phyloP scores from a whole-genome alignment of 345 rosid genomes.

The Rubroshorea leprosula region DNA sequence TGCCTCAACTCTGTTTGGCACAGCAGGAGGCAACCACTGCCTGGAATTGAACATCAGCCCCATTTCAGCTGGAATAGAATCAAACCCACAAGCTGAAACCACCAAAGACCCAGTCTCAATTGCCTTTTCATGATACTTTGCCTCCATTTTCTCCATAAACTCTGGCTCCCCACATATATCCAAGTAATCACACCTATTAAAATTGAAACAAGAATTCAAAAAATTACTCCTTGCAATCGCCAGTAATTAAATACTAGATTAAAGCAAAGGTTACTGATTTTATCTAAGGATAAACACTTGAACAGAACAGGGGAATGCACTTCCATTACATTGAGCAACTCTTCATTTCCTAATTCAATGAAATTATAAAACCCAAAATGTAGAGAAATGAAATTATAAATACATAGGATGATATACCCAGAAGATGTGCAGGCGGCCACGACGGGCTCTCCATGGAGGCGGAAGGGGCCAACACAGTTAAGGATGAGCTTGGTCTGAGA shows the following conservation, averaged over 20 bases:
- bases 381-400: constrained; percentile 5
- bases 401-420: constrained; percentile 33
- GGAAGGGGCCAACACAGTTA: constrained; percentile 84
- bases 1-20: constrained; percentile 64
- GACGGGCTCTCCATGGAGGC: constrained; percentile 68
- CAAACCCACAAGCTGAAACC: constrained; percentile 92
- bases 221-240: neutral
- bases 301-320: too few relatives aligned
- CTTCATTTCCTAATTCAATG: too few relatives aligned
- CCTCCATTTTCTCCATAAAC: constrained; percentile 85
- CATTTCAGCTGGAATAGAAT: constrained; percentile 82
- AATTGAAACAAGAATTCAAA: neutral
- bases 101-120: constrained; percentile 62
- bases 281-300: too few relatives aligned
- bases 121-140: constrained; percentile 59
- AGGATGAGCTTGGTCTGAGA: constrained; percentile 63
- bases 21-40: constrained; percentile 69
- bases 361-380: too few relatives aligned
- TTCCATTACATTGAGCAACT: too few relatives aligned
- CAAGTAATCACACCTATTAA: constrained; percentile 70
- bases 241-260: neutral
- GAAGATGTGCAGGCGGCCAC: constrained; percentile 75
- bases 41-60: constrained; percentile 70
- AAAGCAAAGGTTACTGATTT: too few relatives aligned
- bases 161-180: constrained; percentile 93